Percentiles rank a stretch among this genome's conserved stretches.
Evolutionary conservation across 441 rosid genomes (phyloP).

Genomic region (Erodium trifolium): DNA sequence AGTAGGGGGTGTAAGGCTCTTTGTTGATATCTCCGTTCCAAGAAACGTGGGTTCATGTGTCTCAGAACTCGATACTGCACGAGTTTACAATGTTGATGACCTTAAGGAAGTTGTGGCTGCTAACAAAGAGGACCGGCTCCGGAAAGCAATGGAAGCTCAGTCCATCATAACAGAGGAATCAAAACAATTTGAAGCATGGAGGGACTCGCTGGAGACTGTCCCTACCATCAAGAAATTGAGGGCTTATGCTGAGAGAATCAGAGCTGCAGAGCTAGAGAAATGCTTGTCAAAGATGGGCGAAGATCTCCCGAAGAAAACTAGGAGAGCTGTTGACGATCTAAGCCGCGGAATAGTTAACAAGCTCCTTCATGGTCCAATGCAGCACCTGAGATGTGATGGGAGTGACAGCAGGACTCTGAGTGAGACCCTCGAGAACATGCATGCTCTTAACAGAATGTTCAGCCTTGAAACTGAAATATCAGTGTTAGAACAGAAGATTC

Average conservation of each 20-base stretch:
- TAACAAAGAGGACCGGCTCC: constrained; percentile 78
- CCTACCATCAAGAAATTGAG: constrained; percentile 90
- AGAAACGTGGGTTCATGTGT: constrained; percentile 84
- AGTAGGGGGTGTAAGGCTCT: constrained; percentile 55
- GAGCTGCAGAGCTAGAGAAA: constrained; percentile 63
- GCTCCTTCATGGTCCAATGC: constrained; percentile 94
- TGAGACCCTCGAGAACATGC: constrained; percentile 91
- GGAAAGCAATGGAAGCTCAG: constrained; percentile 91
- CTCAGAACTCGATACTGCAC: constrained; percentile 37
- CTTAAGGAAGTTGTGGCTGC: constrained; percentile 97
- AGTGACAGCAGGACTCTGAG: constrained; percentile 58
- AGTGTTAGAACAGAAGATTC: constrained; percentile 68
- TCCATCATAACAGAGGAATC: constrained; percentile 68
- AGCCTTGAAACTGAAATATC: constrained; percentile 70
- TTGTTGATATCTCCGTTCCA: constrained; percentile 87
- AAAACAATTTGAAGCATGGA: constrained; percentile 82
- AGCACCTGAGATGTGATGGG: constrained; percentile 84
- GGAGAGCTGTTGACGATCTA: constrained; percentile 70
- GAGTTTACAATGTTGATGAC: constrained; percentile 85
- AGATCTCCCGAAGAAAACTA: constrained; percentile 64
- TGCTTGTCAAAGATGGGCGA: constrained; percentile 74
- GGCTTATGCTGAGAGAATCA: constrained; percentile 70
- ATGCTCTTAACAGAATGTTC: constrained; percentile 89
- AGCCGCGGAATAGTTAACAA: constrained; percentile 79
- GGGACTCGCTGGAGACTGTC: constrained; percentile 87